phyloP scores from a whole-genome alignment of 192 early-diverging fungal species.

The Backusella macrospora region DNA sequence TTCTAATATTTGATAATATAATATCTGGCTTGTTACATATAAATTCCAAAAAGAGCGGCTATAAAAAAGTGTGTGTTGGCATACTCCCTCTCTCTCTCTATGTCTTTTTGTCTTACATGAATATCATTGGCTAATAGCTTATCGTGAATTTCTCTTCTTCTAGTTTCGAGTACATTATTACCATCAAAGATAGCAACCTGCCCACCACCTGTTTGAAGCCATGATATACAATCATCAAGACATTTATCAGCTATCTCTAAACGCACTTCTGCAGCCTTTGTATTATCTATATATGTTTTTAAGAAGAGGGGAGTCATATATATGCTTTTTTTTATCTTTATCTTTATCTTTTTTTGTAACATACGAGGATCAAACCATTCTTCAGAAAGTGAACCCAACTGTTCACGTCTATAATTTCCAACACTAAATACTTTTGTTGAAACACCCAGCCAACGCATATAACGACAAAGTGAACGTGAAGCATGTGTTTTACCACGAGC shows the following conservation, averaged over 20 bases:
- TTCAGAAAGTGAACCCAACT: constrained; percentile 65
- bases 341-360: background rate
- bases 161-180: constrained; percentile 67
- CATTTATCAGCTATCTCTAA: constrained; percentile 64
- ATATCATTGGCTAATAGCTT: constrained; percentile 57
- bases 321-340: background rate
- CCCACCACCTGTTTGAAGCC: constrained; percentile 66
- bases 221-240: constrained; percentile 70
- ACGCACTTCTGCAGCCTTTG: constrained; percentile 48
- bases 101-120: constrained; percentile 40
- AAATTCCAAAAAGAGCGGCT: constrained; percentile 47
- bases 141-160: constrained; percentile 60
- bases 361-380: constrained; percentile 82
- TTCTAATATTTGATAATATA: constrained; percentile 76
- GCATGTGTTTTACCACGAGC: constrained; percentile 96
- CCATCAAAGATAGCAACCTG: constrained; percentile 80
- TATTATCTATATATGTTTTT: constrained; percentile 41
- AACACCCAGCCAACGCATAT: constrained; percentile 96
- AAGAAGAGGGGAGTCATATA: background rate
- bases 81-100: background rate
- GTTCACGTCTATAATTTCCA: constrained; percentile 91
- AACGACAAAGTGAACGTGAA: constrained; percentile 79
- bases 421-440: constrained; percentile 92
- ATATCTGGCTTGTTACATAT: constrained; percentile 64
- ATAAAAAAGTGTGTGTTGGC: background rate